Base-by-base conservation (phyloP, 805 yeast species). In the Candida verbasci region DNA sequence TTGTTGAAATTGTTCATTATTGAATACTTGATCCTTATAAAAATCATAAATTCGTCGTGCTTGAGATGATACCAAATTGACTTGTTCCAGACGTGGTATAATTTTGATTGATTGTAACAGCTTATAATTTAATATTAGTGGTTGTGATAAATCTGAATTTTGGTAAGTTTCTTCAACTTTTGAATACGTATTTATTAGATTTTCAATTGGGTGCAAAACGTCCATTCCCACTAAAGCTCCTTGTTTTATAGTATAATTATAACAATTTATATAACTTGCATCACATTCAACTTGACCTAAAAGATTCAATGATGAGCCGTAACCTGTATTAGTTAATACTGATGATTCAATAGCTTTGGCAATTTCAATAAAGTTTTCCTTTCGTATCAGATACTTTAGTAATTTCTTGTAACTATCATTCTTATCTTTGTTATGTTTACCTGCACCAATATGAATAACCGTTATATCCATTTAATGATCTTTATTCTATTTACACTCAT, bases 381-480 rank as follows among this genome's bases (percentile, higher is more conserved):
- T 24, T 9, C 24, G 14, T 4, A 65, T 42, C 3, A 68, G 59
- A n/a, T 39, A 29, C 22, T 42, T 45, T 9, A 69, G 42, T 9
- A 70, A 49, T 7, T 36, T 38, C 39, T 45, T 59, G 43, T 62
- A 66, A n/a, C 41, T 34, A 2, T 24, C 20, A 6, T 38, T 41
- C 17, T 48, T 47, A 4, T 31, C 29, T 3, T 20, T 24, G 6
- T 58, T 49, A 45, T 74, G 78, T 23, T 49, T 56, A 1, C 80
- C 80, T 3, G 80, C 80, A 1, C 80, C 80, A 17, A 72, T 50
- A 48, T 75, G 80, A n/a, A 65, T 50, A 8, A 74, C 28, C 5
- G 24, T 18, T 11, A 42, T 31, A 24, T 31, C 18, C 33, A 22
- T 29, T 17, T 17, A n/a, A 12, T 6, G n/a, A n/a, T n/a, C n/a